Conservation (phyloP, 371 early-diverging fungal species). For the Choanephora cucurbitarum region DNA sequence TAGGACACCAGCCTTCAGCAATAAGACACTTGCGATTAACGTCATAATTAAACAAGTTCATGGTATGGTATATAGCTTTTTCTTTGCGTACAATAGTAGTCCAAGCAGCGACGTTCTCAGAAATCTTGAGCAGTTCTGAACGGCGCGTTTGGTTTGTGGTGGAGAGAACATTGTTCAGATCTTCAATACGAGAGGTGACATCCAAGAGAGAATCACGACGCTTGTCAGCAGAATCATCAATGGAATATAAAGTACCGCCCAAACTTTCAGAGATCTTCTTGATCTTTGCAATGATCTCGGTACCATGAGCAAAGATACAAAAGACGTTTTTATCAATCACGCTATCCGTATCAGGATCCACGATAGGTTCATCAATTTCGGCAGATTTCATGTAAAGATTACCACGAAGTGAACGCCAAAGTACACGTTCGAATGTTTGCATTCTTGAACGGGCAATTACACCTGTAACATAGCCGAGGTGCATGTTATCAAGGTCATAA, state of each 20-base stretch:
- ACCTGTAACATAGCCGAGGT: conserved; percentile 84
- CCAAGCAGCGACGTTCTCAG: conserved; percentile 87
- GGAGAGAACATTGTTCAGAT: conserved; percentile 66
- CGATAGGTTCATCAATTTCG: conserved; percentile 90
- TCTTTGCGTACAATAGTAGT: conserved; percentile 91
- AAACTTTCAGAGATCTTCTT: conserved; percentile 92
- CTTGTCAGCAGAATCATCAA: conserved; percentile 82
- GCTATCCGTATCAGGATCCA: conserved; percentile 84
- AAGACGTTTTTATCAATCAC: conserved; percentile 92
- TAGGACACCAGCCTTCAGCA: conserved; percentile 98
- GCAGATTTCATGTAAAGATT: conserved; percentile 96
- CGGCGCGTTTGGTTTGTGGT: conserved; percentile 85
- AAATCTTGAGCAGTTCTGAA: conserved; percentile 80
- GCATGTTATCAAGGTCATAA: conserved; percentile 34
- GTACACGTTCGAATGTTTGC: conserved; percentile 93
- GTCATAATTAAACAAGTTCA: conserved; percentile 95
- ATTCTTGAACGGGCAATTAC: conserved; percentile 87
- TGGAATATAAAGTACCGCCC: conserved; percentile 92
- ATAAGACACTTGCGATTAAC: conserved; percentile 90
- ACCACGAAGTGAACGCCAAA: conserved; percentile 97
- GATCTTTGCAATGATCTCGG: conserved; percentile 86
- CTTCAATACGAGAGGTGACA: conserved; percentile 59
- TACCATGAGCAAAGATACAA: conserved; percentile 96
- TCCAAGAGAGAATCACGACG: conserved; percentile 81
- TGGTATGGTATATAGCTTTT: conserved; percentile 95